These are phyloP conservation scores for Rubia peregrina DNA, from an alignment of 305 asterid species.

Conservation along the genomic window DNA sequence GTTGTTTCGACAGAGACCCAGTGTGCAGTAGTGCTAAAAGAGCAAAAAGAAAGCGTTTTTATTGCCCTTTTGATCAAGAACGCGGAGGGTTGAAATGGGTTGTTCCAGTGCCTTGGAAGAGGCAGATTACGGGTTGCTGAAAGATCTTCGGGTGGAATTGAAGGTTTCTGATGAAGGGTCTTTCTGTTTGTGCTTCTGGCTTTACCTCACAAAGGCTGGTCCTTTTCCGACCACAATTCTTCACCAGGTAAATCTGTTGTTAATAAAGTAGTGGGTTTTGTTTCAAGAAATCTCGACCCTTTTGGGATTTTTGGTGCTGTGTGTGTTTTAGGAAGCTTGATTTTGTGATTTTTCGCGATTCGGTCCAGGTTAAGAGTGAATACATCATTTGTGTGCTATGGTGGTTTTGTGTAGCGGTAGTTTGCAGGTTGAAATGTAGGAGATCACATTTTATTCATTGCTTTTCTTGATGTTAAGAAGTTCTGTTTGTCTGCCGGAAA, in stretches of 20 bases:
- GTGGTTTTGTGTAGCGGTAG: not conserved
- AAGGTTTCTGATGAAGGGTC: conserved; percentile 29
- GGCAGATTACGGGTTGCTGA: conserved; percentile 42
- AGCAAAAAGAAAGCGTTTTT: not conserved
- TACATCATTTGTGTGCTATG: not conserved
- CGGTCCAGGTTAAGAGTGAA: not conserved
- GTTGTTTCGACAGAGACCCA: not conserved
- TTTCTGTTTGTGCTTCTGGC: conserved; percentile 65
- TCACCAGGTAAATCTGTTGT: conserved; percentile 40
- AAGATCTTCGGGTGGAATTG: conserved; percentile 52
- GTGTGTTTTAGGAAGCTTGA: not conserved
- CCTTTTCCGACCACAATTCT: conserved; percentile 50
- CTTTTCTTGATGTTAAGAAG: not conserved
- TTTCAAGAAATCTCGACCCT: conserved; percentile 1
- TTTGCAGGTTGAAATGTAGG: not conserved
- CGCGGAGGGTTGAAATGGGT: conserved; percentile 23
- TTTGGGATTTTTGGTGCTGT: not conserved
- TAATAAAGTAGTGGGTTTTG: not conserved
- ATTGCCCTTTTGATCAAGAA: conserved; percentile 5
- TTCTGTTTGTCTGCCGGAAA: not conserved
- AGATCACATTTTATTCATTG: conserved; percentile 1
- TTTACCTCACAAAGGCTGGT: conserved; percentile 43
- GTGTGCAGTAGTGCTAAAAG: not conserved
- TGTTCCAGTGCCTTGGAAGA: conserved; percentile 28
- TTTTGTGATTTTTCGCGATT: conserved; percentile 1